A percentile compares a stretch with the other conserved stretches of the same genome.
phyloP scores from a whole-genome alignment of 192 early-diverging fungal species.

The Coemansia sp. region DNA sequence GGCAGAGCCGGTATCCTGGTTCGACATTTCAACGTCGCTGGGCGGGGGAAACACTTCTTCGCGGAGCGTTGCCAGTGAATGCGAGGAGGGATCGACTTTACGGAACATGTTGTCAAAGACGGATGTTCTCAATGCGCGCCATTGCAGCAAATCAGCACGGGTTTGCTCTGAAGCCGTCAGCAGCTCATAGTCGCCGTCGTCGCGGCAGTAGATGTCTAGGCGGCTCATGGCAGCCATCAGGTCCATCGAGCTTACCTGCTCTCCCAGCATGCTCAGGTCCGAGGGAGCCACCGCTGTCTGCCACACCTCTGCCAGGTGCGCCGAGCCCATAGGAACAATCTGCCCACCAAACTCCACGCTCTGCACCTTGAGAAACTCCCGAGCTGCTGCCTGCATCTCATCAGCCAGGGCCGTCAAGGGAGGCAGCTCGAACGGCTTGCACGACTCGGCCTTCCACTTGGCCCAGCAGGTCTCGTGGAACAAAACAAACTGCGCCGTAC shows the following conservation, averaged over 20 bases:
- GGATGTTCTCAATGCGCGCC: conserved; percentile 40
- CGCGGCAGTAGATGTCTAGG: conserved; percentile 44
- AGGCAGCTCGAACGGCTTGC: conserved; percentile 67
- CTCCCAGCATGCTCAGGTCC: conserved; percentile 24
- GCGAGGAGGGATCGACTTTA: conserved; percentile 30
- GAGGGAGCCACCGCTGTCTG: conserved; percentile 1
- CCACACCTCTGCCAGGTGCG: conserved; percentile 26
- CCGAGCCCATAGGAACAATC: conserved; percentile 20
- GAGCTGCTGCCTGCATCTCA: conserved; percentile 33
- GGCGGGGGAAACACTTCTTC: conserved; percentile 18
- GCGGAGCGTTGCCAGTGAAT: conserved; percentile 22
- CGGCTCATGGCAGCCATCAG: conserved; percentile 28
- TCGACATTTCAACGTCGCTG: not conserved
- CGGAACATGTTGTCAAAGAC: conserved; percentile 44
- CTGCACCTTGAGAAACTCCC: conserved; percentile 18
- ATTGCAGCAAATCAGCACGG: conserved; percentile 40
- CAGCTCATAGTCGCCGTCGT: conserved; percentile 48
- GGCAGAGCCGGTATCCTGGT: not conserved
- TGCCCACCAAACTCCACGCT: not conserved
- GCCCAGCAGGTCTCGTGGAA: conserved; percentile 77
- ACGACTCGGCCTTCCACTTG: conserved; percentile 78
- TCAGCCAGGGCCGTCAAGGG: conserved; percentile 38
- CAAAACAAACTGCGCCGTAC: conserved; percentile 65
- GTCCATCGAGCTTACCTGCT: conserved; percentile 17
- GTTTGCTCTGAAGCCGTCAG: conserved; percentile 41